Evolutionary conservation across 495 filamentous ascomycete genomes (phyloP).

Genomic region (Rhypophila decipiens): DNA sequence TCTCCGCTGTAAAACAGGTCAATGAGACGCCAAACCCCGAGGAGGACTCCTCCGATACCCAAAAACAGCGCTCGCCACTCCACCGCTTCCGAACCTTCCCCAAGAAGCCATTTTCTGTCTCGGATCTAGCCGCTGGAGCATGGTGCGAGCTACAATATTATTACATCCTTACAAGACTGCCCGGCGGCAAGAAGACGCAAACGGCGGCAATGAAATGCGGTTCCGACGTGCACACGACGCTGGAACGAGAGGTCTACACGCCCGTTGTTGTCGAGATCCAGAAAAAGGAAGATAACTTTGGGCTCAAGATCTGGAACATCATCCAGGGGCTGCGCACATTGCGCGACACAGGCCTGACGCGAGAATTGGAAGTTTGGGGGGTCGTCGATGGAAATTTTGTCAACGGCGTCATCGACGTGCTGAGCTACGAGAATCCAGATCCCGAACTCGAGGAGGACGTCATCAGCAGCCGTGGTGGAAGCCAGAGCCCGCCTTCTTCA

Average conservation of each 20-base stretch:
- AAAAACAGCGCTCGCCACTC: constrained; percentile 29
- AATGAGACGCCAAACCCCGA: too few relatives aligned
- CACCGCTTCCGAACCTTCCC: constrained; percentile 73
- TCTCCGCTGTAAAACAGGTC: constrained; percentile 11
- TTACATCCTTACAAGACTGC: constrained; percentile 69
- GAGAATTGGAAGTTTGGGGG: constrained; percentile 94
- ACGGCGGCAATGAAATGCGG: constrained; percentile 83
- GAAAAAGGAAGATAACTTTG: constrained; percentile 77
- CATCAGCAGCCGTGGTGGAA: constrained; percentile 22
- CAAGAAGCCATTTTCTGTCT: constrained; percentile 78
- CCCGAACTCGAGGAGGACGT: constrained; percentile 54
- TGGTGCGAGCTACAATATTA: constrained; percentile 97
- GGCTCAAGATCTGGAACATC: constrained; percentile 83
- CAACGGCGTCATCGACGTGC: constrained; percentile 83
- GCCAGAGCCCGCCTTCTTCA: constrained; percentile 11
- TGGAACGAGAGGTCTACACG: constrained; percentile 80
- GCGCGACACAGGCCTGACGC: constrained; percentile 69
- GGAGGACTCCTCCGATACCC: not conserved
- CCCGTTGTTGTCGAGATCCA: constrained; percentile 64
- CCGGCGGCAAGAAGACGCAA: constrained; percentile 57
- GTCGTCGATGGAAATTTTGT: constrained; percentile 74
- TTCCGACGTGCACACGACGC: constrained; percentile 65
- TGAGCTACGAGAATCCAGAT: constrained; percentile 74
- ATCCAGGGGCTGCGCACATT: constrained; percentile 78
- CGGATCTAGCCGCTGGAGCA: constrained; percentile 77